These are phyloP conservation scores for Penicillium canescens DNA, from an alignment of 495 filamentous ascomycete species.

Conservation along the genomic window DNA sequence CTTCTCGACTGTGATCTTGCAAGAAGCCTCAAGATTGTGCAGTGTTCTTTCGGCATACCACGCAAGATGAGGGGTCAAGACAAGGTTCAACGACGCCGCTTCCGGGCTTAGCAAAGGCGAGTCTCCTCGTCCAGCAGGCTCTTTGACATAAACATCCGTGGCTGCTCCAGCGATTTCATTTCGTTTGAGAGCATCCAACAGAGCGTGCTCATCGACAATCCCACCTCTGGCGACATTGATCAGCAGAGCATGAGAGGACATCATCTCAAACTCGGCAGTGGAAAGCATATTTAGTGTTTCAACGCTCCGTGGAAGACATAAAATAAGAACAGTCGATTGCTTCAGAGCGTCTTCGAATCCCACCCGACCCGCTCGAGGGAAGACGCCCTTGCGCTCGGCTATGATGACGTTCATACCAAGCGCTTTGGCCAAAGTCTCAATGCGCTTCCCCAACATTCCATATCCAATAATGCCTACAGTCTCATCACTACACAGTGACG, in stretches of 20 bases:
- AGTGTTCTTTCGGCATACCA: constrained; percentile 41
- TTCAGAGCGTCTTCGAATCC: constrained; percentile 45
- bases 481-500: constrained; percentile 44
- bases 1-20: constrained; percentile 28
- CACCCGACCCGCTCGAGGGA: constrained; percentile 32
- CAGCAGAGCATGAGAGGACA: constrained; percentile 48
- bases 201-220: constrained; percentile 54
- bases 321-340: constrained; percentile 43
- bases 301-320: constrained; percentile 42
- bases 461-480: constrained; percentile 53
- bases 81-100: constrained; percentile 31
- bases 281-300: constrained; percentile 49
- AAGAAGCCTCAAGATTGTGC: constrained; percentile 28
- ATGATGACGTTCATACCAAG: constrained; percentile 56
- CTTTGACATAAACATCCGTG: constrained; percentile 53
- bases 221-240: constrained; percentile 60
- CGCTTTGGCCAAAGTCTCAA: constrained; percentile 27
- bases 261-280: constrained; percentile 45
- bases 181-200: constrained; percentile 45
- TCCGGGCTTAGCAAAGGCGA: constrained; percentile 19
- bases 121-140: constrained; percentile 43
- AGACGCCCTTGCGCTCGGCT: constrained; percentile 46
- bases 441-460: constrained; percentile 47
- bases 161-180: constrained; percentile 50
- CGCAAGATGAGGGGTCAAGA: constrained; percentile 40